Evolutionary conservation across 768 basidiomycete species (phyloP).

Genomic region (Podaxis sp.): DNA sequence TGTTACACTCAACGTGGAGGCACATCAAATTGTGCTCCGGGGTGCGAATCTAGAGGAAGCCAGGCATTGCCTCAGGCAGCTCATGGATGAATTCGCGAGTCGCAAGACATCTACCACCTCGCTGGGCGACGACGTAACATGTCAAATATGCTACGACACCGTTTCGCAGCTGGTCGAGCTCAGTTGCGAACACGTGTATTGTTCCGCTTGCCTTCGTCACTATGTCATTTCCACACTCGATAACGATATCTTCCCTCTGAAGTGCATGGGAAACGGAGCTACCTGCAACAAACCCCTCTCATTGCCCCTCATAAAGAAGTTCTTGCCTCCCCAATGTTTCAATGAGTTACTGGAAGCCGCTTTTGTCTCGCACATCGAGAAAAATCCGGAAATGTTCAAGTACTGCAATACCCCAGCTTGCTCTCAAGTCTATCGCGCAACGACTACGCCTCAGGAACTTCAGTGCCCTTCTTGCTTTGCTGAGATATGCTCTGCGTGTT

Average conservation of each 20-base stretch:
- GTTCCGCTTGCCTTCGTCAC: constrained; percentile 43
- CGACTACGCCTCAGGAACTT: constrained; percentile 22
- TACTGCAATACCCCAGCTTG: constrained; percentile 76
- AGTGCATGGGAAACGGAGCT: constrained; percentile 58
- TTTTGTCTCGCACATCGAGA: constrained; percentile 50
- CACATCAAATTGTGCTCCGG: constrained; percentile 34
- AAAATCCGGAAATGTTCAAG: constrained; percentile 50
- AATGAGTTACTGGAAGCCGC: constrained; percentile 47
- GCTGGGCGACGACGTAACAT: constrained; percentile 21
- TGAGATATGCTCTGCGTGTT: constrained; percentile 43
- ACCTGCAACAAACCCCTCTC: constrained; percentile 50
- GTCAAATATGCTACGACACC: constrained; percentile 52
- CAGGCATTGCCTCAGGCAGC: constrained; percentile 37
- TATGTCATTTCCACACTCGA: constrained; percentile 39
- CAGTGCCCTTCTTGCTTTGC: constrained; percentile 52
- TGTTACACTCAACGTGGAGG: constrained; percentile 38
- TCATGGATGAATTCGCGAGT: constrained; percentile 27
- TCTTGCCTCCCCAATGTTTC: constrained; percentile 48
- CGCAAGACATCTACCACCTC: not conserved
- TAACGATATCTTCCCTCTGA: constrained; percentile 49
- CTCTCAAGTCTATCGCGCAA: constrained; percentile 53
- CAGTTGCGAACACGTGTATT: constrained; percentile 47
- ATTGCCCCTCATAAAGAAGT: constrained; percentile 43
- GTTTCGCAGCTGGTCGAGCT: constrained; percentile 35
- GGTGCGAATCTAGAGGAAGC: constrained; percentile 57